Evolutionary conservation across 176 grass and related monocot species (phyloP), one percentile per base, ranked within the genome.

Genomic region (Dactylis glomerata): DNA sequence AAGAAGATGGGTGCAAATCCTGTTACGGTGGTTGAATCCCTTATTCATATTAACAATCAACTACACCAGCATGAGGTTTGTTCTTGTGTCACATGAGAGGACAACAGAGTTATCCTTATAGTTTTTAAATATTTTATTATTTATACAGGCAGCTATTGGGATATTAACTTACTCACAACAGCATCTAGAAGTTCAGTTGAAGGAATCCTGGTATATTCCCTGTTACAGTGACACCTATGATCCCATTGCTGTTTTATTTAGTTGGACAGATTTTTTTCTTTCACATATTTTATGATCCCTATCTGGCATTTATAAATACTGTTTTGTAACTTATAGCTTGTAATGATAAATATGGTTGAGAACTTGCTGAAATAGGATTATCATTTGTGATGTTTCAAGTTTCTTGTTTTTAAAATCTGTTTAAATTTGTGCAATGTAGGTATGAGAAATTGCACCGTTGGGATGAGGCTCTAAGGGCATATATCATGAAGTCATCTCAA

Each of bases 41-140:
- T 98, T 80, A 98, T 98, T 86, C 96, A 98, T 83, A 98, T 98
- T 50, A 98, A 98, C 54, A 98, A 98, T 85, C 96, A 98, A 83
- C 76, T 98, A 47, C 93, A 95, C 76, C 96, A 98, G 81, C 96
- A 98, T 86, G 93, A 98, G 96, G 96, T 98, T 80, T 32, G 75
- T 89, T 81, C 67, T 42, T 89, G 13, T 85, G n/a, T 72, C 28
- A 33, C 78, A 24, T 81, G 8, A 37, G 59, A 82, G 54, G 41
- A 22, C 73, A 76, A 81, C 86, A 73, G 44, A 66, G 19, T 62
- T 51, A 69, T 67, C 66, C 50, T 62, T 68, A 68, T 52, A 22
- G 32, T 28, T 67, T 56, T 17, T 46, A 79, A 67, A 62, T 52
- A 19, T 66, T 76, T 56, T 68, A 20, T 65, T 77, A 22, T 83